Evolutionary conservation across 495 filamentous ascomycete genomes (phyloP), one percentile per base, ranked within the genome.

Genomic region (Tetracladium setigerum): DNA sequence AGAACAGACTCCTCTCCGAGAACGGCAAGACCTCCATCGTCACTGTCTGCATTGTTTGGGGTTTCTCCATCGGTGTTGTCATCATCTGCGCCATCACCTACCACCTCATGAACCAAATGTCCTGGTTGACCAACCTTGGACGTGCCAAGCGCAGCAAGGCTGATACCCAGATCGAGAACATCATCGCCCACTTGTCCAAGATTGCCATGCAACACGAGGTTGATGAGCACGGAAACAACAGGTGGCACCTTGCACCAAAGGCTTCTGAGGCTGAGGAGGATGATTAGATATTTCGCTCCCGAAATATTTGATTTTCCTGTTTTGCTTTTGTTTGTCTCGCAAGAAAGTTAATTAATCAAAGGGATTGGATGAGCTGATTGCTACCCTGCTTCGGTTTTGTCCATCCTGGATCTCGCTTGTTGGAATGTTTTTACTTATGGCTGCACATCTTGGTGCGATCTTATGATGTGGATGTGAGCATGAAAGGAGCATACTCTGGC

Each of bases 91-190:
- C 84, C 49, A 83, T 87, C 54, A 75, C 84, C 59, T 88, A 89
- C 72, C 84, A 78, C 69, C 59, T 83, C 58, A 74, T 89, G 62
- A 83, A 81, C 68, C 67, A 73, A 57, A 75, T 86, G 58, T 66
- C 71, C 40, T 77, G 67, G 66, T 75, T 88, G 44, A 77, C 86
- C 71, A 82, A 87, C 67, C 81, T 89, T 50, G 85, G 85, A 61
- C 82, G 85, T 64, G 82, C 84, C 78, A 83, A 80, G 72, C 78
- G 85, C 62, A 81, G 72, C 62, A 72, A 71, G 55, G 76, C 77
- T 55, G 84, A 89, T 64, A 84, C 82, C 60, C 71, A 81, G 62
- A 83, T 88, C 67, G 85, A 89, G 81, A 87, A 89, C 70, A 81
- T 86, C 67, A 73, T 89, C 60, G 74, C 72, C 35, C 81, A 83